Evolutionary conservation across 1,139 yeast genomes (phyloP).

Genomic region (Magnusiomyces tetraspermus): DNA sequence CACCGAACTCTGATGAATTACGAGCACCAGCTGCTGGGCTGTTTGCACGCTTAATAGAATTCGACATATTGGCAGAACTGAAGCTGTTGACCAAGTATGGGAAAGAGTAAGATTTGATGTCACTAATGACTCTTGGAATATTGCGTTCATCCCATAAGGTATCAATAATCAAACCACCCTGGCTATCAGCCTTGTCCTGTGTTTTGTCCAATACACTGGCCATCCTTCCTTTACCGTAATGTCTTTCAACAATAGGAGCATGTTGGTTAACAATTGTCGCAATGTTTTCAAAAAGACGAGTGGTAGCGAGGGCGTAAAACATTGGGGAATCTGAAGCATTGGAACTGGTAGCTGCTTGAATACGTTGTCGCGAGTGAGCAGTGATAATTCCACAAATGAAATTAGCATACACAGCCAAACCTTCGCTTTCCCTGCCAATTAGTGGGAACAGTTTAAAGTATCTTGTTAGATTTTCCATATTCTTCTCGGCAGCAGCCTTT

Average conservation of each 20-base stretch:
- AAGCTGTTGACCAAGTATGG: conserved; percentile 32
- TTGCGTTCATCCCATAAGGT: conserved; percentile 71
- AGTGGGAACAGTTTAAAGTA: conserved; percentile 84
- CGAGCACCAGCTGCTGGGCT: conserved; percentile 20
- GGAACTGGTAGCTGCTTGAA: conserved; percentile 29
- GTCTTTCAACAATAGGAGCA: conserved; percentile 61
- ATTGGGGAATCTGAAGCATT: conserved; percentile 24
- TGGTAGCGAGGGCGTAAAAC: conserved; percentile 56
- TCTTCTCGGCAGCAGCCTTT: conserved; percentile 55
- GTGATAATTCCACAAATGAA: conserved; percentile 82
- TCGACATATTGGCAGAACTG: conserved; percentile 12
- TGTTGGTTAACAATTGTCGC: conserved; percentile 83
- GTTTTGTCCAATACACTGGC: conserved; percentile 58
- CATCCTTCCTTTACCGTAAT: conserved; percentile 63
- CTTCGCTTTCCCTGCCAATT: conserved; percentile 61
- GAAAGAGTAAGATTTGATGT: conserved; percentile 50
- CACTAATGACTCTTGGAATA: conserved; percentile 46
- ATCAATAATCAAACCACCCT: conserved; percentile 78
- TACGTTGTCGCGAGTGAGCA: conserved; percentile 59
- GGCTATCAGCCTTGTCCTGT: conserved; percentile 83
- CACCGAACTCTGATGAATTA: conserved; percentile 12
- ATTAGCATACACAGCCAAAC: conserved; percentile 70
- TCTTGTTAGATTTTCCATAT: conserved; percentile 62
- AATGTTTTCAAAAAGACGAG: conserved; percentile 73
- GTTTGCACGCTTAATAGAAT: conserved; percentile 21